Evolutionary conservation across 2,329 filamentous ascomycete species (phyloP).

Genomic region (Ophiostoma quercus): DNA sequence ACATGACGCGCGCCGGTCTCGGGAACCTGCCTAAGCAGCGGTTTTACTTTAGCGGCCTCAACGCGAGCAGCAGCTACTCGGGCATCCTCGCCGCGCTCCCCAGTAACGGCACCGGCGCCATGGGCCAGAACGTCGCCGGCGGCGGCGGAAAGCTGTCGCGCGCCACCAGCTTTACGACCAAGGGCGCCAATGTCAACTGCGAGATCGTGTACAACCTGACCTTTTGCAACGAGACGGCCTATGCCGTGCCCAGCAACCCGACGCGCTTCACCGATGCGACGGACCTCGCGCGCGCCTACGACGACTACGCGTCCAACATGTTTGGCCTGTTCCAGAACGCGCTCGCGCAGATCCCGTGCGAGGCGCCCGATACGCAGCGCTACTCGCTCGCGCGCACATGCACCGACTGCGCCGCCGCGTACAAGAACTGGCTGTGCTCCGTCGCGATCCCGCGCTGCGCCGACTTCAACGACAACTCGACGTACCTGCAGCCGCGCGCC

Average conservation of each 20-base stretch:
- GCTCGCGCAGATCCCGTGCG: conserved; percentile 78
- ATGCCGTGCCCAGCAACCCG: conserved; percentile 81
- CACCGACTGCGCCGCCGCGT: conserved; percentile 68
- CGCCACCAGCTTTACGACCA: conserved; percentile 69
- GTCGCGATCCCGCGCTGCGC: conserved; percentile 89
- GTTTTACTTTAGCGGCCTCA: conserved; percentile 75
- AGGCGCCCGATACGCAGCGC: conserved; percentile 63
- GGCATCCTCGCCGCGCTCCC: conserved; percentile 71
- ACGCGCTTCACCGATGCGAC: conserved; percentile 54
- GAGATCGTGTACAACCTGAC: conserved; percentile 79
- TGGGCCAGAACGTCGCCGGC: conserved; percentile 45
- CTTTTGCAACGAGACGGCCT: conserved; percentile 84
- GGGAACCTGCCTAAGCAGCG: conserved; percentile 74
- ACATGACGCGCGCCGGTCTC: conserved; percentile 64
- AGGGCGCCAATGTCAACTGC: conserved; percentile 62
- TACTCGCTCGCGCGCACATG: conserved; percentile 81
- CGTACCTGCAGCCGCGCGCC: conserved; percentile 63
- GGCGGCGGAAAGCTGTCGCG: conserved; percentile 74
- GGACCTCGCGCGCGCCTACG: conserved; percentile 67
- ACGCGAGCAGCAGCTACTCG: conserved; percentile 63
- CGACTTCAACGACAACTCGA: conserved; percentile 57
- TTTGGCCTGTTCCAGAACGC: conserved; percentile 77
- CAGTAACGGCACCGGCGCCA: conserved; percentile 47
- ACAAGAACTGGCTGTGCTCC: conserved; percentile 93
- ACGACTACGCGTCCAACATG: conserved; percentile 62